Base-by-base conservation (phyloP, 306 rosid genomes). In the Sechiopsis laciniata region DNA sequence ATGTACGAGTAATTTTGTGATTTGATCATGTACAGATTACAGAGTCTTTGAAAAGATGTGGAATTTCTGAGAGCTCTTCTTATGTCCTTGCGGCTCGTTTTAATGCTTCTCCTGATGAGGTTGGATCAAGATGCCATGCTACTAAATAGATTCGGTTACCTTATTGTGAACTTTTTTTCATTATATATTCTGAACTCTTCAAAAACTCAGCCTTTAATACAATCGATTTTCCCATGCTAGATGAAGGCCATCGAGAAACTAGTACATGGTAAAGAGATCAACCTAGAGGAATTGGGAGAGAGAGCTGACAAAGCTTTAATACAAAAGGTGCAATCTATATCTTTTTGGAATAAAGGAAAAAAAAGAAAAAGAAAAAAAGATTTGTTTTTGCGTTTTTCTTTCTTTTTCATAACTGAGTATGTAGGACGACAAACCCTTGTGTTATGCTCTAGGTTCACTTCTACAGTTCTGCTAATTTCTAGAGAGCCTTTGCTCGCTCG, bases 11-110 rank as follows among this genome's bases (percentile, higher is more conserved):
- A 40, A 87, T 73, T 57, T 56, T 24, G 48, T 22, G 63, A 29
- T 62, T 83, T 75, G 20, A 71, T 86, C 59, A 45, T 72, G 14
- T 55, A 65, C 79, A 93, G 98, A 93, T 93, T 76, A 81, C 97
- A 59, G 98, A 93, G 77, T 93, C 97, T 15, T 85, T 93, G 60
- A 88, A 87, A 81, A 83, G 97, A 86, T 90, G 91, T 58, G 97
- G 98, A 73, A 87, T 93, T 63, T 87, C 91, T 26, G 90, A 82
- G 29, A 81, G 72, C 80, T 82, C 98, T 10, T 82, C 90, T 16
- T 90, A 90, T 75, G 72, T 87, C 79, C 92, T 93, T 68, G 96
- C 86, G 5, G 90, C 97, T 76, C 82, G 87, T 67, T 93, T 93
- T 80, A 87, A 82, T 82, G 85, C 94, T 73, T 83, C 89, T 52